Conservation (phyloP, 2,329 filamentous ascomycete genomes). For the Pezicula rhizophila region DNA sequence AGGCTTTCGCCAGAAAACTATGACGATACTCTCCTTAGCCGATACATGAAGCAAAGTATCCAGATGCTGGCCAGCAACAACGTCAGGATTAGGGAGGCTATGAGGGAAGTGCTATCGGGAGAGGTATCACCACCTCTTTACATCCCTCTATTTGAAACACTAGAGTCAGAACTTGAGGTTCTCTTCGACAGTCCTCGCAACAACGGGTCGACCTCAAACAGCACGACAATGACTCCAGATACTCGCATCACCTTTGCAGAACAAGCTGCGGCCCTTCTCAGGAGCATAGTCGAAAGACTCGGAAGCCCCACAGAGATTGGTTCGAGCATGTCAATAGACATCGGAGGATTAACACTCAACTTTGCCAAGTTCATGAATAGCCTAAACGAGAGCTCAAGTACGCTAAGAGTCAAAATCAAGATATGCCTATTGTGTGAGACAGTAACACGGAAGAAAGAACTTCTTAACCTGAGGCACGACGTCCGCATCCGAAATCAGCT, state of each 20-base stretch:
- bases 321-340: slow-evolving; percentile 55
- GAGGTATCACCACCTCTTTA: slow-evolving; percentile 59
- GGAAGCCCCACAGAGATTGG: slow-evolving; percentile 58
- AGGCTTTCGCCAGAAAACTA: slow-evolving; percentile 50
- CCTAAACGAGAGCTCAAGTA: slow-evolving; percentile 47
- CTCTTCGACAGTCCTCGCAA: slow-evolving; percentile 52
- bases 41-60: slow-evolving; percentile 57
- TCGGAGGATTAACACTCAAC: slow-evolving; percentile 57
- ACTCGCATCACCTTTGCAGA: slow-evolving; percentile 61
- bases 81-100: slow-evolving; percentile 59
- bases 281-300: slow-evolving; percentile 56
- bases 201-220: slow-evolving; percentile 23
- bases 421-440: slow-evolving; percentile 62
- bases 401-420: slow-evolving; percentile 60
- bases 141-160: slow-evolving; percentile 56
- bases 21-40: slow-evolving; percentile 53
- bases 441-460: slow-evolving; percentile 60
- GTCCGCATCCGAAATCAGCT: slow-evolving; percentile 64
- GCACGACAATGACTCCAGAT: slow-evolving; percentile 46
- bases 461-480: slow-evolving; percentile 62
- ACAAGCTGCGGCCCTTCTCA: slow-evolving; percentile 58
- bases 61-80: slow-evolving; percentile 60
- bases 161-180: slow-evolving; percentile 58
- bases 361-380: slow-evolving; percentile 63
- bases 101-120: slow-evolving; percentile 58